Conservation (phyloP, 345 rosid genomes). For the Bruguiera gymnorhiza region DNA sequence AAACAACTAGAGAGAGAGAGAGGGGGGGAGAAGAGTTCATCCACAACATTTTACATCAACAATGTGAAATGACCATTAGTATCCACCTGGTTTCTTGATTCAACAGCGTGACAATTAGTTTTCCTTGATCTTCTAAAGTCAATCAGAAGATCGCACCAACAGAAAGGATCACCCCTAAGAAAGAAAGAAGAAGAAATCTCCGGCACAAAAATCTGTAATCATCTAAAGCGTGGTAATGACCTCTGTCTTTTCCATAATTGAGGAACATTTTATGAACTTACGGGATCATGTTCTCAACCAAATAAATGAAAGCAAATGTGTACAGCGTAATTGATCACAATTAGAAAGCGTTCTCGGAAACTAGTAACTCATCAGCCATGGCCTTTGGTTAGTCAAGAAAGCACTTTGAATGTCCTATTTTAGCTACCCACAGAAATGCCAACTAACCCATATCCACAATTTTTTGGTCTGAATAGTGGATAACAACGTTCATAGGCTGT, state of each 20-base stretch:
- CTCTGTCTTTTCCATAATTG: background rate
- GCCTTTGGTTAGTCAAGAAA: no score
- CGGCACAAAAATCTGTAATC: background rate
- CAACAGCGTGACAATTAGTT: no score
- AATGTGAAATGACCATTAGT: no score
- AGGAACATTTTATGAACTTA: constrained; percentile 1
- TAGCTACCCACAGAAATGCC: background rate
- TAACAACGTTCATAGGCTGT: background rate
- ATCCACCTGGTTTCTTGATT: no score
- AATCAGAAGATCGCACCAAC: background rate
- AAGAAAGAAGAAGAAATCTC: background rate
- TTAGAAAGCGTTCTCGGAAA: no score
- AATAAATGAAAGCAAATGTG: background rate
- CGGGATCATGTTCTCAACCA: background rate
- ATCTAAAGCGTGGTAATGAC: background rate
- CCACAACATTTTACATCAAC: no score
- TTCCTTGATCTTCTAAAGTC: no score
- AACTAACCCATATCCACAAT: background rate
- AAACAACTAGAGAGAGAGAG: no score
- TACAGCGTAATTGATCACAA: background rate
- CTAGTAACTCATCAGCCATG: no score
- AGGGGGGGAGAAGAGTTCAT: no score
- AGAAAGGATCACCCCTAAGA: background rate
- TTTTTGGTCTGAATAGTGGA: background rate
- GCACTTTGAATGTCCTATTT: background rate